These are phyloP conservation scores for Taiozyma sp. DNA, from an alignment of 1,139 yeast genomes.

Conservation along the genomic window DNA sequence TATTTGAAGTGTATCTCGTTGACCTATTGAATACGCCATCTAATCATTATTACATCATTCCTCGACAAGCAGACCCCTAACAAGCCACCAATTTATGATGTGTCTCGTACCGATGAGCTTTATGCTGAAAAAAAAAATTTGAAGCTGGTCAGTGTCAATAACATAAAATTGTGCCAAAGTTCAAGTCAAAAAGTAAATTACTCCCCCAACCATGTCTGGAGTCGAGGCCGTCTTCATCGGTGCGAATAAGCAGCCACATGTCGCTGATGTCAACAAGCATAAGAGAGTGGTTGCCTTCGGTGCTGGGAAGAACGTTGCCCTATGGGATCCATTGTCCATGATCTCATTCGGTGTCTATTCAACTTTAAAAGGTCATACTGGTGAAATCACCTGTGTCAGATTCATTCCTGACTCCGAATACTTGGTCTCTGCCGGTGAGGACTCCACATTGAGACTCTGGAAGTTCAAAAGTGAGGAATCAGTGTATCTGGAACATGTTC, in stretches of 20 bases:
- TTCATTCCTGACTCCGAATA: conserved; percentile 45
- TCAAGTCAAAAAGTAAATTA: neutral
- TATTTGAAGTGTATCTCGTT: no score
- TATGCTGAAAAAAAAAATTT: neutral
- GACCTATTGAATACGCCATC: no score
- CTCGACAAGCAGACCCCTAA: no score
- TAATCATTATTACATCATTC: no score
- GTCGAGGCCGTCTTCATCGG: conserved; percentile 68
- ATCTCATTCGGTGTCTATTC: conserved; percentile 41
- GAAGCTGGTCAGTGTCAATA: neutral
- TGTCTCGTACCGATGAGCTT: neutral
- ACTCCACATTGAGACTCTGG: conserved; percentile 62
- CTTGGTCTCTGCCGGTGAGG: conserved; percentile 65
- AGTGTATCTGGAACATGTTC: conserved; percentile 25
- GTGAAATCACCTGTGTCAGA: conserved; percentile 54
- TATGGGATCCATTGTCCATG: conserved; percentile 58
- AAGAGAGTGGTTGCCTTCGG: conserved; percentile 63
- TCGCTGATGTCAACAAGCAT: conserved; percentile 48
- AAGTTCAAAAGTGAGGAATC: conserved; percentile 22
- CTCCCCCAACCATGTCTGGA: conserved; percentile 9
- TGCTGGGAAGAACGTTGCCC: conserved; percentile 66
- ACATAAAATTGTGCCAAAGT: neutral
- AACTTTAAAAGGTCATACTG: conserved; percentile 56
- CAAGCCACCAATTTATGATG: neutral
- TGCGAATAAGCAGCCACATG: conserved; percentile 70